These are phyloP conservation scores for Blastocystis sp. DNA, from an alignment of 352 stramenopile species.

Conservation along the genomic window DNA sequence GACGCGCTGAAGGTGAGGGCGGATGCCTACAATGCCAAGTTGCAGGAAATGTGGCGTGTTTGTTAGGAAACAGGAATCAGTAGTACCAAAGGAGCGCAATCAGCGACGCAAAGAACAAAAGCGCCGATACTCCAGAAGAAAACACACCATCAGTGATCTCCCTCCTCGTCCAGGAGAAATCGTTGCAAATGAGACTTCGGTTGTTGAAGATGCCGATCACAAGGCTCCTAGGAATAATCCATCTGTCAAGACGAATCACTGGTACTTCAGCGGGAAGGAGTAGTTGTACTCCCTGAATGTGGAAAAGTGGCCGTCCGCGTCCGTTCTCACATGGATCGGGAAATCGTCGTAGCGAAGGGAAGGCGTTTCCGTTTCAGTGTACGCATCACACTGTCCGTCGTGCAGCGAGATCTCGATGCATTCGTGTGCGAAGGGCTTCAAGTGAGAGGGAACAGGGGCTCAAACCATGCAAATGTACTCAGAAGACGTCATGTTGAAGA, in stretches of 20 bases:
- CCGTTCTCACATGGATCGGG: background rate
- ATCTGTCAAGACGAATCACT: background rate
- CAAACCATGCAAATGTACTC: background rate
- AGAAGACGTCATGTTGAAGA: background rate
- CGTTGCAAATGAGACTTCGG: background rate
- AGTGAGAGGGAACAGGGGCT: background rate
- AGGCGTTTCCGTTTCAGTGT: background rate
- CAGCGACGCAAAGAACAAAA: background rate
- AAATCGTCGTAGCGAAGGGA: background rate
- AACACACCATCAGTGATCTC: background rate
- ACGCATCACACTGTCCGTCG: background rate
- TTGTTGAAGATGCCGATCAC: background rate
- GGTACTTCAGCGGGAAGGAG: background rate
- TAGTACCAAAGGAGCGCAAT: background rate
- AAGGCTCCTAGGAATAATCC: background rate
- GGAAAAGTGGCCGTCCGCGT: background rate
- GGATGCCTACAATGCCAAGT: conserved; percentile 16
- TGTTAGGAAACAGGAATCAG: conserved; percentile 2
- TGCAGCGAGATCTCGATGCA: background rate
- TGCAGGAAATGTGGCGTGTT: conserved; percentile 25
- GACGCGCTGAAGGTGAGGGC: conserved; percentile 21
- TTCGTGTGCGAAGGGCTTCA: background rate
- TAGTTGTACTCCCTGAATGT: background rate
- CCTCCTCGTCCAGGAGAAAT: background rate
- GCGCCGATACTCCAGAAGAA: background rate